A percentile compares a stretch with the other conserved stretches of the same genome.
phyloP scores from a whole-genome alignment of 2,329 filamentous ascomycete genomes.

The Aschersonia sp. region DNA sequence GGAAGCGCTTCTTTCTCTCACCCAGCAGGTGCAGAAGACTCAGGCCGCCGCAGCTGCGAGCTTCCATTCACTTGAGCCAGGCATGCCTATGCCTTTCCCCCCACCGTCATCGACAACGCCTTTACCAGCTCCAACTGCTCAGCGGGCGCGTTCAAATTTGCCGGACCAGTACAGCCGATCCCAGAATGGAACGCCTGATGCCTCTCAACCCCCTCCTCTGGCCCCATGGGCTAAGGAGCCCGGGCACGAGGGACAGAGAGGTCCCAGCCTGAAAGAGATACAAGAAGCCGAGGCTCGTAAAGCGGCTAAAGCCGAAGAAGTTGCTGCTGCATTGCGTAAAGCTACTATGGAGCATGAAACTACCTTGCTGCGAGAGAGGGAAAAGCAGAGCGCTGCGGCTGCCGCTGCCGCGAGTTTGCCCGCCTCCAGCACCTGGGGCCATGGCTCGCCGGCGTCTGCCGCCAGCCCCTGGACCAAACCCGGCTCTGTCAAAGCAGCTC shows the following conservation, averaged over 20 bases:
- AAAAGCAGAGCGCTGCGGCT: constrained; percentile 32
- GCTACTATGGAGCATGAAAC: constrained; percentile 68
- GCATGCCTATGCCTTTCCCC: constrained; percentile 63
- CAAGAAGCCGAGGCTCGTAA: constrained; percentile 91
- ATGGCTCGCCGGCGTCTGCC: constrained; percentile 55
- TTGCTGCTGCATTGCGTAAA: constrained; percentile 62
- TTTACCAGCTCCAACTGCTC: constrained; percentile 75
- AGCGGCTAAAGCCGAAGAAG: constrained; percentile 76
- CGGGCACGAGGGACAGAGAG: constrained; percentile 55
- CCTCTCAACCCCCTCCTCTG: constrained; percentile 49
- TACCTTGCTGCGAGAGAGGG: constrained; percentile 42
- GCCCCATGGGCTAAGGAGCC: constrained; percentile 92
- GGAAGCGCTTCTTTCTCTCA: constrained; percentile 45
- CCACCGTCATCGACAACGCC: constrained; percentile 65
- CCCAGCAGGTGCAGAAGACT: constrained; percentile 73
- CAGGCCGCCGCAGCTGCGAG: constrained; percentile 30
- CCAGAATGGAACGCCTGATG: constrained; percentile 61
- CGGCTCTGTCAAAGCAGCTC: constrained; percentile 25
- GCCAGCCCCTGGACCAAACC: constrained; percentile 56
- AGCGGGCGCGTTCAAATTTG: constrained; percentile 69
- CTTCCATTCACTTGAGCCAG: constrained; percentile 34
- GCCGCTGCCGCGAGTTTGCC: constrained; percentile 69
- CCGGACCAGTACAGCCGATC: constrained; percentile 62
- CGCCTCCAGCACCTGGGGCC: constrained; percentile 80
- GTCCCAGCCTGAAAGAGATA: constrained; percentile 88